phyloP scores from a whole-genome alignment of 2,329 filamentous ascomycete species.

The Hypomyces rosellus region DNA sequence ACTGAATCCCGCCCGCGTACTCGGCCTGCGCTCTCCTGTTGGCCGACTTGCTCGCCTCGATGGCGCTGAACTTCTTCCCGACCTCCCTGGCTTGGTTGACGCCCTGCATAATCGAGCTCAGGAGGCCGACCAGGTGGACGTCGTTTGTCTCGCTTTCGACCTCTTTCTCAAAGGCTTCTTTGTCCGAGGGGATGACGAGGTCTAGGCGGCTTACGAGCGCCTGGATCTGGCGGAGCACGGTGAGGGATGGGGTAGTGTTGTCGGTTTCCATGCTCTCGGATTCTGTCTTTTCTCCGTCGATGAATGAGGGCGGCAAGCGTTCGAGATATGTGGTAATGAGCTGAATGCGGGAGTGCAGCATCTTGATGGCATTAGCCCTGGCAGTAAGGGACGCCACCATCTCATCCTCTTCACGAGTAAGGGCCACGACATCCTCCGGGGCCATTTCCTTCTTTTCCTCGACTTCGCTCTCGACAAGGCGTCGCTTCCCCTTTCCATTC shows the following conservation, averaged over 20 bases:
- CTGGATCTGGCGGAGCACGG: conserved; percentile 80
- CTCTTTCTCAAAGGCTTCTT: conserved; percentile 60
- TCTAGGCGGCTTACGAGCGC: conserved; percentile 78
- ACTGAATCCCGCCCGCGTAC: conserved; percentile 18
- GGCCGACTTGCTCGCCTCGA: conserved; percentile 38
- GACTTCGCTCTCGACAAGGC: conserved; percentile 28
- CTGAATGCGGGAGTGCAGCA: conserved; percentile 72
- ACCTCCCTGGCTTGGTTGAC: conserved; percentile 65
- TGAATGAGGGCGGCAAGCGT: conserved; percentile 60
- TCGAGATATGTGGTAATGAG: conserved; percentile 73
- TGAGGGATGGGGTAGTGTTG: conserved; percentile 50
- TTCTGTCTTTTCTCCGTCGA: conserved; percentile 41
- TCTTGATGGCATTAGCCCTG: conserved; percentile 89
- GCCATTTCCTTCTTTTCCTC: conserved; percentile 23
- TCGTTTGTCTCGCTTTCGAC: conserved; percentile 76
- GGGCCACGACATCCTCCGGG: conserved; percentile 34
- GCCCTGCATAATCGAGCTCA: conserved; percentile 69
- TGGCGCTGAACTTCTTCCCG: conserved; percentile 63
- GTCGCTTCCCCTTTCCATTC: conserved; percentile 48
- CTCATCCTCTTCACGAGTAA: conserved; percentile 56
- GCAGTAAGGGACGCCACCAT: conserved; percentile 65
- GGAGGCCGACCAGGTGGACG: conserved; percentile 68
- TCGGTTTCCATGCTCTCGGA: conserved; percentile 28
- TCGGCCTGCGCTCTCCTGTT: conserved; percentile 15
- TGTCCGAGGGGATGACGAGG: conserved; percentile 68